These are phyloP conservation scores for Cladosporium oxysporum DNA, from an alignment of 2,329 filamentous ascomycete genomes.

Conservation along the genomic window DNA sequence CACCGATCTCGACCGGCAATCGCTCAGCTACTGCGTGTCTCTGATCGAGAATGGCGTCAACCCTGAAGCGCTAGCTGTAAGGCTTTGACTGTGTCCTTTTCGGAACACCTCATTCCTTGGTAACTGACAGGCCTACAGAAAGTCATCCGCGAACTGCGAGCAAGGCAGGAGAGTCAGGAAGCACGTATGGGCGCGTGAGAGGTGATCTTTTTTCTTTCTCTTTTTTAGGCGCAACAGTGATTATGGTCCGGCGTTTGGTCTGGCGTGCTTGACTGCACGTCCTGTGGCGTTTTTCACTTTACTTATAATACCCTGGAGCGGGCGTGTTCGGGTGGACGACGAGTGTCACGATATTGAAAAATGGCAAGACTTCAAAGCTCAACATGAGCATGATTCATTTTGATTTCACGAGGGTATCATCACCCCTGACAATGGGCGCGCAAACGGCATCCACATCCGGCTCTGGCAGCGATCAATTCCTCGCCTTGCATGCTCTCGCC, in stretches of 20 bases:
- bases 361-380: background rate
- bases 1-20: conserved; percentile 86
- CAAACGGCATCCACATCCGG: background rate
- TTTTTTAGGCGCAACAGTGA: background rate
- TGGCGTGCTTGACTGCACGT: background rate
- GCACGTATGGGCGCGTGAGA: conserved; percentile 12
- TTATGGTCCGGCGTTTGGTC: background rate
- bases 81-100: conserved; percentile 73
- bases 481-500: background rate
- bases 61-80: conserved; percentile 88
- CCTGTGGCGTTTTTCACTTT: background rate
- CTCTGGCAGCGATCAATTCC: background rate
- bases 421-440: background rate
- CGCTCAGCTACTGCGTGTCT: conserved; percentile 91
- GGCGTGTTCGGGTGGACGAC: background rate
- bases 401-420: background rate
- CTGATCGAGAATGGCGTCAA: conserved; percentile 97
- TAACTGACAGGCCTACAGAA: conserved; percentile 36
- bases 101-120: conserved; percentile 90
- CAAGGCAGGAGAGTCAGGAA: conserved; percentile 39
- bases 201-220: background rate
- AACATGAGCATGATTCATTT: background rate
- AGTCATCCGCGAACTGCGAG: conserved; percentile 49
- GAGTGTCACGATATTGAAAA: background rate
- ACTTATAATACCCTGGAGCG: background rate